A percentile compares a stretch with the other conserved stretches of the same genome.
phyloP scores from a whole-genome alignment of 2,329 filamentous ascomycete species.

The Fusarium heterosporum region DNA sequence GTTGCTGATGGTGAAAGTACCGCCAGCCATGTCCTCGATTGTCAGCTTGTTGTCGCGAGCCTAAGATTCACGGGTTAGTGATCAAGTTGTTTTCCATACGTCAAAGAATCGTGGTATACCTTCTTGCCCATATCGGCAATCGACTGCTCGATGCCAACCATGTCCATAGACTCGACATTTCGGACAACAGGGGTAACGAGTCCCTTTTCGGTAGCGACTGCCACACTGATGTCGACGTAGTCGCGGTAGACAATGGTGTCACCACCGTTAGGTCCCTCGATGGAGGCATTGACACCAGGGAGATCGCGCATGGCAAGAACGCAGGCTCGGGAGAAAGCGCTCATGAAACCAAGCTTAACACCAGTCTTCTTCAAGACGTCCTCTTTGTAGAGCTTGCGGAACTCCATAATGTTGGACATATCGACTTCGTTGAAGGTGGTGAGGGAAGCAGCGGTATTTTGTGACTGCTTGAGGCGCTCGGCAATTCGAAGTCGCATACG shows the following conservation, averaged over 20 bases:
- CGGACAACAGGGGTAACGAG: slow-evolving; percentile 96
- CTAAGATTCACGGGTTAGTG: slow-evolving; percentile 50
- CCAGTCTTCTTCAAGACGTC: slow-evolving; percentile 95
- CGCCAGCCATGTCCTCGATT: slow-evolving; percentile 98
- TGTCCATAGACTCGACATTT: slow-evolving; percentile 88
- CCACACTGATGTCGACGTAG: slow-evolving; percentile 97
- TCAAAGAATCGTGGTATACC: slow-evolving; percentile 59
- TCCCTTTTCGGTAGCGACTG: slow-evolving; percentile 96
- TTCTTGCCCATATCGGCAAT: slow-evolving; percentile 97
- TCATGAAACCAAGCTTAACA: slow-evolving; percentile 99
- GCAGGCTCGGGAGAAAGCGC: slow-evolving; percentile 90
- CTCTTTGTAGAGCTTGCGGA: slow-evolving; percentile 97
- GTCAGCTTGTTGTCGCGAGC: slow-evolving; percentile 96
- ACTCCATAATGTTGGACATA: slow-evolving; percentile 97
- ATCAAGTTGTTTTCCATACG: not conserved
- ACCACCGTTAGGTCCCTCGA: slow-evolving; percentile 92
- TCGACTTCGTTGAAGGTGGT: slow-evolving; percentile 99
- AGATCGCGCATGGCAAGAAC: slow-evolving; percentile 94
- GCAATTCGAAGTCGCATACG: slow-evolving; percentile 98
- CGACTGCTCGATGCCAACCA: slow-evolving; percentile 87
- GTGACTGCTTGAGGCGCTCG: slow-evolving; percentile 97
- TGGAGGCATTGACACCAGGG: slow-evolving; percentile 95
- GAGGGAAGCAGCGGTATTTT: slow-evolving; percentile 96
- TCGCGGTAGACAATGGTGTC: slow-evolving; percentile 99
- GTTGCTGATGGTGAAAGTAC: slow-evolving; percentile 98